Base-by-base conservation (phyloP, 495 filamentous ascomycete species). In the Thozetella sp. region DNA sequence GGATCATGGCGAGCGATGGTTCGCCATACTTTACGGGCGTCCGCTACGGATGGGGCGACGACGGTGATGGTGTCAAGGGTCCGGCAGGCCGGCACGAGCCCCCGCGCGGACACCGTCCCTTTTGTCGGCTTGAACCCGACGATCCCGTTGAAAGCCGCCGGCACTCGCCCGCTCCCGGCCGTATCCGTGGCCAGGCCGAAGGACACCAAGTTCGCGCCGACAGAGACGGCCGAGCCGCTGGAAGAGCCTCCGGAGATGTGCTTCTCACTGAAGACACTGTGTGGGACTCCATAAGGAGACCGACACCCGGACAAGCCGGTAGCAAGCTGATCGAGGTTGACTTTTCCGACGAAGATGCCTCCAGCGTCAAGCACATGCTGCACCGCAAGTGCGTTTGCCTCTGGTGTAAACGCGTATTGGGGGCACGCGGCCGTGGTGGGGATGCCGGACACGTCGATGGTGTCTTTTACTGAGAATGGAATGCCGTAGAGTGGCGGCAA, bases 51-150 rank as follows among this genome's bases (percentile, higher is more conserved):
- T 19, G 67, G 62, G 1, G 86, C 78, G 53, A 86, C 76, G 55
- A 89, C 78, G 2, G 86, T 80, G 34, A 88, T 80, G 57, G 83
- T 87, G 69, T 90, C 87, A 15, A 88, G 76, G 2, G 78, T 84
- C n/a, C 79, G 71, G 62, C 83, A 89, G 24, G 87, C 87, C 15
- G 87, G 87, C 15, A 79, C 76, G 2, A 88, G 79, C 3, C 87
- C 87, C 2, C 70, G 64, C 22, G 82, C 79, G 2, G 83, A 85
- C 43, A 90, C 71, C 2, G 84, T 83, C 12, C 87, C 86, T 55
- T 85, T 82, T 2, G 87, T 90, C 1, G 87, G 87, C 62, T 90
- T 90, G 69, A 84, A 86, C 17, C 87, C 87, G n/a, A 87, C 78
- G 27, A 90, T 72, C 25, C 84, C 84, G 67, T 88, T 89, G 70